phyloP scores from a whole-genome alignment of 768 basidiomycete genomes.

The Boletus insuetus region DNA sequence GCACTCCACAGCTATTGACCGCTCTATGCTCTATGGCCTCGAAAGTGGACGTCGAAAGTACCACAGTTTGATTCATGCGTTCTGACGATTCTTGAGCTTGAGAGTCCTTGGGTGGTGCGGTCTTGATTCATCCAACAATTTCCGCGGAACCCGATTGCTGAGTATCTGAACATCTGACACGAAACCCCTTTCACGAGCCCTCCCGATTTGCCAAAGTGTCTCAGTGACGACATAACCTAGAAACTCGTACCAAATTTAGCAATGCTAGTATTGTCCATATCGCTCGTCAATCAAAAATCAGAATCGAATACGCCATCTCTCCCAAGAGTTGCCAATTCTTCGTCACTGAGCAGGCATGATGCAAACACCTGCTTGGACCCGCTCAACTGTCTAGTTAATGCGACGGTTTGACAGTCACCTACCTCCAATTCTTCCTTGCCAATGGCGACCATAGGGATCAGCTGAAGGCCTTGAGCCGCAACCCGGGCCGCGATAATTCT shows the following conservation, averaged over 20 bases:
- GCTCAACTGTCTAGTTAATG: not conserved
- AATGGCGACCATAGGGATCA: not conserved
- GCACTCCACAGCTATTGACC: too few relatives aligned
- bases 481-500: not conserved
- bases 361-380: slow-evolving; percentile 30
- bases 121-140: too few relatives aligned
- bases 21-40: too few relatives aligned
- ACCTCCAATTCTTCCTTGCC: slow-evolving; percentile 25
- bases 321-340: slow-evolving; percentile 34
- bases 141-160: too few relatives aligned
- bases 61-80: too few relatives aligned
- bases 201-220: not conserved
- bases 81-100: too few relatives aligned
- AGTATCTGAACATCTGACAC: too few relatives aligned
- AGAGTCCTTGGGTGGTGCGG: too few relatives aligned
- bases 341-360: slow-evolving; percentile 37
- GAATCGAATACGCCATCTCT: slow-evolving; percentile 29
- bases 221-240: not conserved
- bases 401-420: not conserved
- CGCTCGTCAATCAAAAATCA: slow-evolving; percentile 22
- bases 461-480: not conserved
- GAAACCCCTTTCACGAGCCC: too few relatives aligned
- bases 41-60: too few relatives aligned
- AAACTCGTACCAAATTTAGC: not conserved
- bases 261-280: too few relatives aligned